phyloP scores from a whole-genome alignment of 2,329 filamentous ascomycete genomes.

The Sporothrix protearum region DNA sequence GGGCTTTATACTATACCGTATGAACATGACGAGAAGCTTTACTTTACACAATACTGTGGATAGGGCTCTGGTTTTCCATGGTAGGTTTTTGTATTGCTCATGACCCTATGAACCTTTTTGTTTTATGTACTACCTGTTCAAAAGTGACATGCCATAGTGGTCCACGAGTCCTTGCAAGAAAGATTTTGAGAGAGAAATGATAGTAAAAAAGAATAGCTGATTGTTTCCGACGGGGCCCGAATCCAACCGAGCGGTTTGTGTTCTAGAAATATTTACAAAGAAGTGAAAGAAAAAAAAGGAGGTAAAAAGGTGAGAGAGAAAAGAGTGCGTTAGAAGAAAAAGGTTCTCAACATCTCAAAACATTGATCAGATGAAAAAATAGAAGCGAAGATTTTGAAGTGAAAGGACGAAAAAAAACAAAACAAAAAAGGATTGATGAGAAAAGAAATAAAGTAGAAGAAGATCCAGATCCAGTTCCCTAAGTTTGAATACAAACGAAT shows the following conservation, averaged over 20 bases:
- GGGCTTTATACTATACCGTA: not conserved
- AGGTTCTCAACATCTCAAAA: slow-evolving; percentile 5
- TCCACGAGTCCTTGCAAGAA: slow-evolving; percentile 14
- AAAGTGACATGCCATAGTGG: not conserved
- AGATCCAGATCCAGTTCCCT: slow-evolving; percentile 18
- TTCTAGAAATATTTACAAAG: slow-evolving; percentile 17
- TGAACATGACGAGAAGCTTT: not conserved
- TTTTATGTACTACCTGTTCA: not conserved
- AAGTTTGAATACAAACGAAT: slow-evolving; percentile 27
- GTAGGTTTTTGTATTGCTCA: slow-evolving; percentile 10
- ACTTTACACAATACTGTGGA: not conserved
- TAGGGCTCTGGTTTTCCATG: not conserved
- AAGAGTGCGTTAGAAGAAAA: slow-evolving; percentile 16
- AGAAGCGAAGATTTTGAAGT: not conserved
- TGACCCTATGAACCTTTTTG: not conserved
- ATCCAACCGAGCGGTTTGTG: not conserved
- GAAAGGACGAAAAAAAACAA: not conserved
- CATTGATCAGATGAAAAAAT: slow-evolving; percentile 10
- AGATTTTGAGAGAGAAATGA: not conserved
- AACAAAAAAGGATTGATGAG: slow-evolving; percentile 6
- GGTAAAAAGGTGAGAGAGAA: not conserved
- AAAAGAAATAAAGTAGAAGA: slow-evolving; percentile 16
- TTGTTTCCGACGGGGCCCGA: not conserved
- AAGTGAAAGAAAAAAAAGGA: slow-evolving; percentile 11
- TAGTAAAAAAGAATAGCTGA: slow-evolving; percentile 9